Base-by-base conservation (phyloP, 306 rosid genomes). In the Spatholobus suberectus region DNA sequence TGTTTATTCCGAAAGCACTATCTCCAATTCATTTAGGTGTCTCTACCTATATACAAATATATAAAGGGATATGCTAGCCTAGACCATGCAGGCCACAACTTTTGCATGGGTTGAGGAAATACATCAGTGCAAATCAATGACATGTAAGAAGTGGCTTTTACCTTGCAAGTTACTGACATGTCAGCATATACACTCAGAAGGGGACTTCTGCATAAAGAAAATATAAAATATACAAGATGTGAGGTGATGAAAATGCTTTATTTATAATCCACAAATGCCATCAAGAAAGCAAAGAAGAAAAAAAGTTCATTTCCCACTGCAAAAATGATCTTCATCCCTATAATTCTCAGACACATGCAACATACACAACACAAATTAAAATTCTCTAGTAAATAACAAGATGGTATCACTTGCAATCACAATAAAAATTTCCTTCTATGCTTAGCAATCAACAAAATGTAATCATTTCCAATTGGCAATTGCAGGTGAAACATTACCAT, bases 171-270 rank as follows among this genome's bases (percentile, higher is more conserved):
- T 71, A 90, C 89, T 0, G 99, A 96, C 99, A 96, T 96, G 87
- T 96, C 99, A 67, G 99, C 99, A 73, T 96, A 96, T 62, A 96
- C 98, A 83, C 99, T 96, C 68, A 96, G 86, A 83, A 96, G 99
- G 54, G 93, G 88, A 83, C 99, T 96, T 89, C 99, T 96, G 97
- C 92, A 90, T 18, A 61, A 37, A 44, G 82, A 66, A 82, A 79
- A 76, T 18, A 79, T 29, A 71, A 80, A 55, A 70, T 43, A 70
- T 13, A 55, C 15, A 76, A 67, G 26, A 80, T 37, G 37, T 83
- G 29, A 82, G 88, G 44, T 51, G 20, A 71, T 47, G 44, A 71
- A 78, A 70, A 18, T 41, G 69, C 15, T 37, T 69, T 79, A 51
- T 79, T 70, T 75, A 66, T 72, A 80, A 77, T 55, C 69, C 58